Evolutionary conservation across 2,329 filamentous ascomycete species (phyloP), one percentile per base, ranked within the genome.

Genomic region (Colletotrichum trifolii): DNA sequence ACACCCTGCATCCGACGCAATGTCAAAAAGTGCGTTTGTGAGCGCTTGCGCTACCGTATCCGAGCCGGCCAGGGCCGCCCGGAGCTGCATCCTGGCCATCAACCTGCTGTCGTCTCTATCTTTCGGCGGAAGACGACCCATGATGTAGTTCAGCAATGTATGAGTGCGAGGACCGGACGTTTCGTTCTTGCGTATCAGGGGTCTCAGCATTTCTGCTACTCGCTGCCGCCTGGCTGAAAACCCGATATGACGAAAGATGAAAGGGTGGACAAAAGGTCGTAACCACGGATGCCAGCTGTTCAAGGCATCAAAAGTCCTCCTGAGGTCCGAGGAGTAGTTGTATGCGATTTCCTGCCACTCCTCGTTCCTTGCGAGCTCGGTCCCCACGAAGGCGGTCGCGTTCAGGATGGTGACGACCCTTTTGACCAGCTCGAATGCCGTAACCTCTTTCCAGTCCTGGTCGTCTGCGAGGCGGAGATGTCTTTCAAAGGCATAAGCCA

Each of bases 241-340:
- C 0, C 58, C 58, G 35, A 61, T 49, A 2, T 40, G 36, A 8
- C 15, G 8, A 38, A 61, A 61, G 4, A 61, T 43, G 34, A 61
- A 48, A 2, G 50, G 58, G 8, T 61, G 58, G 33, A 61, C 52
- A n/a, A 61, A n/a, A 5, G 58, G 50, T 13, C 50, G 42, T n/a
- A 55, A 45, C 50, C 58, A 61, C 6, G 45, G 38, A 36, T 48
- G 58, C 58, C 58, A 61, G n/a, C 33, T 15, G 17, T 61, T 42
- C n/a, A 61, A 39, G n/a, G 50, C 36, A 6, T 55, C 43, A 43
- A 61, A 61, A 2, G 58, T 50, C 15, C 6, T 36, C 5, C 50
- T 35, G 3, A 61, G 33, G 12, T 61, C 58, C 6, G 11, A n/a
- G 1, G 50, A 55, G 25, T 61, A 61, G 1, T 61, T 48, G 45